Conservation (phyloP, 371 early-diverging fungal species). For the Phascolomyces articulosus region DNA sequence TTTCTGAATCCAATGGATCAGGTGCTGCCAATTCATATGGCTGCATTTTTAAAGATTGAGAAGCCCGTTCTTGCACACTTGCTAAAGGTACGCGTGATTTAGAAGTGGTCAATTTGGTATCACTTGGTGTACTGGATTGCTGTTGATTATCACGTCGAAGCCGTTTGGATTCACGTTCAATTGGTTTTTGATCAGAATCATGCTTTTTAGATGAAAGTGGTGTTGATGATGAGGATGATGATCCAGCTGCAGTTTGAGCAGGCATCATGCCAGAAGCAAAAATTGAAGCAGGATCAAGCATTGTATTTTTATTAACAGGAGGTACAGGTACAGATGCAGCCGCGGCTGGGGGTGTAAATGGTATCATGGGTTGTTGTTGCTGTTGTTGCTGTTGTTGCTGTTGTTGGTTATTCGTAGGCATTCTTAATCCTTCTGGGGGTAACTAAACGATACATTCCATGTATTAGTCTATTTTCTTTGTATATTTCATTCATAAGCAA, state of each 20-base stretch:
- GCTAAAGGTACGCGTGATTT: constrained; percentile 27
- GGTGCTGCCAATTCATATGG: constrained; percentile 39
- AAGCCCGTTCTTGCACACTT: constrained; percentile 50
- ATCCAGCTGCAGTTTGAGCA: background rate
- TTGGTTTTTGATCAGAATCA: background rate
- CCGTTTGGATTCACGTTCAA: background rate
- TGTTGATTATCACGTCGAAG: background rate
- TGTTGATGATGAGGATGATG: background rate
- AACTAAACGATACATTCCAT: no score
- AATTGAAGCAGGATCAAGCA: background rate
- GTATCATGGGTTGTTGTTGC: background rate
- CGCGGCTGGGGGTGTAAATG: background rate
- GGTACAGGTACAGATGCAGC: background rate
- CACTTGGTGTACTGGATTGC: background rate
- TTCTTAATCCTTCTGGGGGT: constrained; percentile 5
- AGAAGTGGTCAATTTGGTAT: constrained; percentile 7
- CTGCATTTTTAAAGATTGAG: constrained; percentile 44
- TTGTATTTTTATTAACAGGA: background rate
- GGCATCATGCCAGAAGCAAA: no score
- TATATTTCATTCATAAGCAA: no score
- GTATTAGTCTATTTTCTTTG: no score
- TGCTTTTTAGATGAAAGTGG: background rate
- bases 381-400: background rate
- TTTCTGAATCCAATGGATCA: constrained; percentile 9
- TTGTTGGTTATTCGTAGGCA: background rate